phyloP scores from a whole-genome alignment of 148 eudicot species.

The Rhododendron henanense region DNA sequence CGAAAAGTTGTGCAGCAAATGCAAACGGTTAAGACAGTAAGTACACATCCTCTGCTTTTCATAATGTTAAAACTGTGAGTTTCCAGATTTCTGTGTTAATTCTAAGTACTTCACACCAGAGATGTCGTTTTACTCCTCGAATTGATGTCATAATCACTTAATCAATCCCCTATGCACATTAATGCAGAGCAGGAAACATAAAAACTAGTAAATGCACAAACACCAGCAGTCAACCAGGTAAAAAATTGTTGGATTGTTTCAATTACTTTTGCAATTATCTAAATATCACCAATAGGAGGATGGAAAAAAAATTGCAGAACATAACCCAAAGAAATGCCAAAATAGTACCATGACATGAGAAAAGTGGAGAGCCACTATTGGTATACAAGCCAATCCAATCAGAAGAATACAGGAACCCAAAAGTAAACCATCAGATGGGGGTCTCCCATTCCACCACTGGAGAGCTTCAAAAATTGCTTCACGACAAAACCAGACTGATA shows the following conservation, averaged over 20 bases:
- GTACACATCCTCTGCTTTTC: neutral
- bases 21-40: neutral
- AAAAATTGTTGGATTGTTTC: neutral
- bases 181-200: neutral
- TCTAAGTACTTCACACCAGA: neutral
- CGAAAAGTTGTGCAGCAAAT: neutral
- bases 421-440: conserved; percentile 90
- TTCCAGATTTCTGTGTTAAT: neutral
- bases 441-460: conserved; percentile 95
- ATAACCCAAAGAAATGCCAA: conserved; percentile 12
- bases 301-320: neutral
- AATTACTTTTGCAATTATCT: neutral
- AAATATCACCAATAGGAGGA: neutral
- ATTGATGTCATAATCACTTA: neutral
- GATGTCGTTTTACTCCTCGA: neutral
- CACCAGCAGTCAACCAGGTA: neutral
- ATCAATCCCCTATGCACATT: neutral
- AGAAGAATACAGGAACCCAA: conserved; percentile 85
- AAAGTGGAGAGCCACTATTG: conserved; percentile 90
- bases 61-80: neutral
- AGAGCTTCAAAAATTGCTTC: conserved; percentile 97
- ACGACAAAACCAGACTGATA: conserved; percentile 96
- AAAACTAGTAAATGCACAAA: neutral
- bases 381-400: conserved; percentile 81
- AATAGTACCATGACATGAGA: conserved; percentile 82